phyloP scores from a whole-genome alignment of 2,329 filamentous ascomycete species.

The Acrocalymma vagum region DNA sequence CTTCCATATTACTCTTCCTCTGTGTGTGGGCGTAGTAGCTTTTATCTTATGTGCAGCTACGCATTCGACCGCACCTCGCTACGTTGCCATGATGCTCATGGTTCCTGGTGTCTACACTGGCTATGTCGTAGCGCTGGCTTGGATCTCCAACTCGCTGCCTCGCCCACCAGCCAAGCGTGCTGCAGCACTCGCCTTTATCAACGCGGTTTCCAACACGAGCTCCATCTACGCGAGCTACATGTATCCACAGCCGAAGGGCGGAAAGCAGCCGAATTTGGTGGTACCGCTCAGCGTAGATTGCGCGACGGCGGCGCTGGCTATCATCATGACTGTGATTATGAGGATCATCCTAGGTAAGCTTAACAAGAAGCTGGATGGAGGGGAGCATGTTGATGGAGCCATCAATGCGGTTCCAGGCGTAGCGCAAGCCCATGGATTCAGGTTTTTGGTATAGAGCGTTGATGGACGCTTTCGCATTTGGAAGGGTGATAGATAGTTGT shows the following conservation, averaged over 20 bases:
- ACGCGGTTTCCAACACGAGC: constrained; percentile 73
- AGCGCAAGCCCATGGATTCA: constrained; percentile 69
- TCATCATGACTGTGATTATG: constrained; percentile 69
- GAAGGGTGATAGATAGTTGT: too few relatives aligned
- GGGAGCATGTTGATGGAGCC: constrained; percentile 62
- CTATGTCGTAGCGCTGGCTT: constrained; percentile 71
- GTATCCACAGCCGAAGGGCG: constrained; percentile 62
- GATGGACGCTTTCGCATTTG: too few relatives aligned
- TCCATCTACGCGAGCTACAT: constrained; percentile 76
- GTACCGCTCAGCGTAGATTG: constrained; percentile 75
- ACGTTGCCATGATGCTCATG: constrained; percentile 78
- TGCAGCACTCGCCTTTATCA: constrained; percentile 78
- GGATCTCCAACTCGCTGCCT: constrained; percentile 80
- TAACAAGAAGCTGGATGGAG: constrained; percentile 75
- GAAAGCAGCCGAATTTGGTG: constrained; percentile 47
- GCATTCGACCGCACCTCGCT: constrained; percentile 67
- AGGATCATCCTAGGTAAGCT: constrained; percentile 69
- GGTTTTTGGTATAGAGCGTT: constrained; percentile 69
- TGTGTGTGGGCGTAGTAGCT: constrained; percentile 67
- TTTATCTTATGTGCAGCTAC: constrained; percentile 76
- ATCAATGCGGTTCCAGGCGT: constrained; percentile 65
- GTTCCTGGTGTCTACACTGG: constrained; percentile 67
- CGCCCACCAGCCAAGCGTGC: constrained; percentile 79
- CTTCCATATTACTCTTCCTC: constrained; percentile 70
- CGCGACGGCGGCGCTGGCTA: constrained; percentile 69